Conservation (phyloP, 2,329 filamentous ascomycete genomes). For the Fusarium sp. region DNA sequence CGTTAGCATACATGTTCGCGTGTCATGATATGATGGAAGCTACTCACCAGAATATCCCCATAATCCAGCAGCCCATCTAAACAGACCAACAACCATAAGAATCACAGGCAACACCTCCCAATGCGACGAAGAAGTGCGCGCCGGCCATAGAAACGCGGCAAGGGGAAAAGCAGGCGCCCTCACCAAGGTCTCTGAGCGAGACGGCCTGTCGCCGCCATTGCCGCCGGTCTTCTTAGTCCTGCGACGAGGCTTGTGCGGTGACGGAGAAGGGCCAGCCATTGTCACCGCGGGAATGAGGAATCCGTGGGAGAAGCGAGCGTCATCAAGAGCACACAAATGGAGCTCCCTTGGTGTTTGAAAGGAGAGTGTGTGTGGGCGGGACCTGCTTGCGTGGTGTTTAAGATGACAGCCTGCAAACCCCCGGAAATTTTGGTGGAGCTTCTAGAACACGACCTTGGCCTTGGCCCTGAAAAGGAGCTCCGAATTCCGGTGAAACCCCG, state of each 20-base stretch:
- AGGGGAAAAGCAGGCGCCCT: slow-evolving; percentile 84
- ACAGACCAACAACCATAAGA: slow-evolving; percentile 89
- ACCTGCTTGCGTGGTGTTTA: slow-evolving; percentile 26
- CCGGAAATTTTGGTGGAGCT: slow-evolving; percentile 38
- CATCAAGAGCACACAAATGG: slow-evolving; percentile 25
- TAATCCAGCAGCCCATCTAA: slow-evolving; percentile 90
- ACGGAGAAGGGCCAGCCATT: slow-evolving; percentile 65
- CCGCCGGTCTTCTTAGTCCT: slow-evolving; percentile 61
- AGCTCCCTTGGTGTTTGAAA: slow-evolving; percentile 17
- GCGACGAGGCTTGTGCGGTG: slow-evolving; percentile 70
- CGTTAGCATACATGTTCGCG: slow-evolving; percentile 27
- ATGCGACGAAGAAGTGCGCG: slow-evolving; percentile 84
- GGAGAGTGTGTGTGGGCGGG: slow-evolving; percentile 18
- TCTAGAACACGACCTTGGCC: background rate
- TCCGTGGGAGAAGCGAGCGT: slow-evolving; percentile 16
- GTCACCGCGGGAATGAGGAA: slow-evolving; percentile 44
- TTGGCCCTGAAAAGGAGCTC: slow-evolving; percentile 32
- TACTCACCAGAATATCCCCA: slow-evolving; percentile 92
- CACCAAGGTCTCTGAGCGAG: slow-evolving; percentile 56
- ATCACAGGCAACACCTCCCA: slow-evolving; percentile 92
- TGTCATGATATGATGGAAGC: background rate
- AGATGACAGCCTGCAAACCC: slow-evolving; percentile 23
- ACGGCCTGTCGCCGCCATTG: slow-evolving; percentile 50
- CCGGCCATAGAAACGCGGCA: slow-evolving; percentile 93
- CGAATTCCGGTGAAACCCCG: slow-evolving; percentile 38